Evolutionary conservation across 2,329 filamentous ascomycete genomes (phyloP).

Genomic region (Diaporthe longicolla): DNA sequence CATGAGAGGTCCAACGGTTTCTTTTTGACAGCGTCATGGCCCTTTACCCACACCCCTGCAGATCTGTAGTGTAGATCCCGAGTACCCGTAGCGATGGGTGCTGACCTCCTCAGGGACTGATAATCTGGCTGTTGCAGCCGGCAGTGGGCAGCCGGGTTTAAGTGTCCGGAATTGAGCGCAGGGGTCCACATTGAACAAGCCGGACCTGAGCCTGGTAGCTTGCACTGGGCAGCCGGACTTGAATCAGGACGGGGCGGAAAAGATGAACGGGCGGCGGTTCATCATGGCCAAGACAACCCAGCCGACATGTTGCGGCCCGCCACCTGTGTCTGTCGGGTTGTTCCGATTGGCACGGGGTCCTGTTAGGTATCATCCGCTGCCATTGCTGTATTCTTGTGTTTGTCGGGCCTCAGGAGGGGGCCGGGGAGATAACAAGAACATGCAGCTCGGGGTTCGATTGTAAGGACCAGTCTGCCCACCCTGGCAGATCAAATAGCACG

Average conservation of each 20-base stretch:
- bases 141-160: not conserved
- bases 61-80: constrained; percentile 7
- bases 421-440: not conserved
- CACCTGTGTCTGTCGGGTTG: not conserved
- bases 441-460: not conserved
- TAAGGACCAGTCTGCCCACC: not conserved
- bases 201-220: not conserved
- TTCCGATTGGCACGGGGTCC: not conserved
- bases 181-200: not conserved
- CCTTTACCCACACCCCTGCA: constrained; percentile 12
- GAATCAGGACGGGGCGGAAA: not conserved
- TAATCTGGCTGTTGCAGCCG: too few species aligned
- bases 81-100: not conserved
- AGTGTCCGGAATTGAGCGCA: not conserved
- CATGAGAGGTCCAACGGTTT: not conserved
- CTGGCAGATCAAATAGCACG: not conserved
- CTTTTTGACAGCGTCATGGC: not conserved
- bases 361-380: not conserved
- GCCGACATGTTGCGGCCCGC: too few species aligned
- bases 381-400: not conserved
- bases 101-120: not conserved
- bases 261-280: not conserved
- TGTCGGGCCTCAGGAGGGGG: not conserved
- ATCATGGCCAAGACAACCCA: not conserved
- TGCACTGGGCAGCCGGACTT: not conserved